phyloP scores from a whole-genome alignment of 2,329 filamentous ascomycete species.

The Aspergillus calidoustus region DNA sequence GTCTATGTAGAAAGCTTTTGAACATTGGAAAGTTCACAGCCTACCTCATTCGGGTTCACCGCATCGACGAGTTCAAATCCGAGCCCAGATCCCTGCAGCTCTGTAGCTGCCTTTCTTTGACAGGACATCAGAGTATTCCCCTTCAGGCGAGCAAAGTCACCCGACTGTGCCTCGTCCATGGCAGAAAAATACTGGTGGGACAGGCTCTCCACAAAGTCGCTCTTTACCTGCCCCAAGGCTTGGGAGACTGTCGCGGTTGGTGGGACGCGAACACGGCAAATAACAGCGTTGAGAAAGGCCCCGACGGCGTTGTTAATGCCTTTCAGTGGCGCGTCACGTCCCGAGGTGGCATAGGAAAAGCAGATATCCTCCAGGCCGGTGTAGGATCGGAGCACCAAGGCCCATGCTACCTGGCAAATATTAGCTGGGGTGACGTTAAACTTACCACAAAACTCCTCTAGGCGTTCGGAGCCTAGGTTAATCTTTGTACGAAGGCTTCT shows the following conservation, averaged over 20 bases:
- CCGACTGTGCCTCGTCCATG: slow-evolving; percentile 4
- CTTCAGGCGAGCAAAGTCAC: slow-evolving; percentile 19
- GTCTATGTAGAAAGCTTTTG: not conserved
- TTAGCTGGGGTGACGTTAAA: slow-evolving; percentile 31
- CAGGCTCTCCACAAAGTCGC: slow-evolving; percentile 16
- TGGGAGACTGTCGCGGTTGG: not conserved
- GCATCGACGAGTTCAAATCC: slow-evolving; percentile 12
- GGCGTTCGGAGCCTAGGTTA: slow-evolving; percentile 31
- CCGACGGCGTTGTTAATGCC: slow-evolving; percentile 44
- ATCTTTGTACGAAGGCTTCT: not conserved
- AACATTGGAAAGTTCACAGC: not conserved
- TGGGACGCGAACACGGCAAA: slow-evolving; percentile 18
- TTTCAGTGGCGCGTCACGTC: slow-evolving; percentile 42
- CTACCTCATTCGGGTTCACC: slow-evolving; percentile 12
- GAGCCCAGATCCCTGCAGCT: slow-evolving; percentile 5
- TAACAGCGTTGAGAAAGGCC: slow-evolving; percentile 27
- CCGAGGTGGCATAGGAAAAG: slow-evolving; percentile 49
- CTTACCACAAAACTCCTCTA: slow-evolving; percentile 16
- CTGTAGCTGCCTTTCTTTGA: slow-evolving; percentile 10
- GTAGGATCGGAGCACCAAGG: slow-evolving; percentile 40
- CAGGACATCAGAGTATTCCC: slow-evolving; percentile 16
- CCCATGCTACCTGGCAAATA: slow-evolving; percentile 46
- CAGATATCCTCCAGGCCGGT: slow-evolving; percentile 43
- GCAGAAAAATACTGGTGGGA: slow-evolving; percentile 15
- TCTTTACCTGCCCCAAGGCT: slow-evolving; percentile 2